These are phyloP conservation scores for Diplodia seriata DNA, from an alignment of 2,329 filamentous ascomycete genomes.

Conservation along the genomic window DNA sequence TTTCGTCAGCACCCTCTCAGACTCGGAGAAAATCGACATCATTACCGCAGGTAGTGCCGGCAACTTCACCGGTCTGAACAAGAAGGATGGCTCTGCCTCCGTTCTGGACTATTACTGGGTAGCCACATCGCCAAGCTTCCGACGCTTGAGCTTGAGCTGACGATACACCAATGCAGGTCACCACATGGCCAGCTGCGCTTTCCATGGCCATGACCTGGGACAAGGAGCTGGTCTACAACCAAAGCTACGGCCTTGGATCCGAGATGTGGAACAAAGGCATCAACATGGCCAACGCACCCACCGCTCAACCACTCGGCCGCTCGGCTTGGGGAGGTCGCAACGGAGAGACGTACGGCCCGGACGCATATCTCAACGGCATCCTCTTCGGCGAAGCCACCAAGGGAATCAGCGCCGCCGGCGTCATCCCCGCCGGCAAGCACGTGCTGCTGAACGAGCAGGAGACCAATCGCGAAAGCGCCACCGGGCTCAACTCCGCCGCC, in stretches of 20 bases:
- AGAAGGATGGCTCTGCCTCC: constrained; percentile 1
- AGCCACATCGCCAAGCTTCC: not conserved
- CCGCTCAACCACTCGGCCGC: constrained; percentile 24
- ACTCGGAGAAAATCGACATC: constrained; percentile 10
- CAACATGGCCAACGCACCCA: constrained; percentile 24
- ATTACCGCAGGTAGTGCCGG: constrained; percentile 2
- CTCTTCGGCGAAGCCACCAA: constrained; percentile 15
- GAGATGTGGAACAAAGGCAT: constrained; percentile 29
- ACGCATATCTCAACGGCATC: constrained; percentile 30
- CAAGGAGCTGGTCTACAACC: constrained; percentile 20
- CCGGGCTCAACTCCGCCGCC: constrained; percentile 49
- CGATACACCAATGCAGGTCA: not conserved
- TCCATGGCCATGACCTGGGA: constrained; percentile 32
- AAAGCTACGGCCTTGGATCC: constrained; percentile 17
- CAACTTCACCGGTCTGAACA: not conserved
- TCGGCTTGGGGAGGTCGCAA: constrained; percentile 28
- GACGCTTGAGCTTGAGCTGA: not conserved
- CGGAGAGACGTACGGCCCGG: constrained; percentile 21
- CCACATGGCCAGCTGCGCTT: constrained; percentile 11
- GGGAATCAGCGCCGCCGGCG: constrained; percentile 53
- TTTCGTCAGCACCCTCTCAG: not conserved
- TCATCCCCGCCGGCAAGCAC: constrained; percentile 74
- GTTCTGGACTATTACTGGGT: constrained; percentile 14
- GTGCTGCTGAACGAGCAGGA: constrained; percentile 64
- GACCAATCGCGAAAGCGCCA: constrained; percentile 59